Base-by-base conservation (phyloP, 768 basidiomycete genomes). In the Amanita inopinata region DNA sequence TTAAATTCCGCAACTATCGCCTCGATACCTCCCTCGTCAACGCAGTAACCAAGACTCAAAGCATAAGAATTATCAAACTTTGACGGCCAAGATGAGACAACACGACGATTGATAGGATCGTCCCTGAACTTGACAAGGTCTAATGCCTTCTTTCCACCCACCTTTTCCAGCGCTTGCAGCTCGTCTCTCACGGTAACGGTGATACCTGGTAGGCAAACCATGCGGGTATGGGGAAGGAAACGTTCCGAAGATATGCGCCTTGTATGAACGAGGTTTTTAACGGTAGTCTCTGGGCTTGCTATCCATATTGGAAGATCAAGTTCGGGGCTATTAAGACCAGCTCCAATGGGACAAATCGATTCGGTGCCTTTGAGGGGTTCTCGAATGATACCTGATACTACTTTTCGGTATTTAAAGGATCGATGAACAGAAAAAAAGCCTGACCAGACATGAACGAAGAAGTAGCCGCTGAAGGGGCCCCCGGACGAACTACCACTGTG, bases 141-240 rank as follows among this genome's bases (percentile, higher is more conserved):
- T 39, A 75, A 46, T 2, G 63, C 69, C 32, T 70, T 61, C 47
- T 62, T 54, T 1, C 78, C 78, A 2, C 67, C 76, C n/a, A 73
- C 67, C 36, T 64, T 60, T 41, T 66, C 62, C 20, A 81, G 60
- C 5, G 78, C 76, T 10, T 65, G 54, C 9, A 81, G 57, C 56
- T 74, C 75, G 33, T 76, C 70, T 25, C 69, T 65, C 1, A 78
- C 67, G 2, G 69, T 76, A 7, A 73, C 62, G 3, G 71, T 74
- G 56, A 80, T 74, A 0, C 79, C 79, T 1, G 79, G 79, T 2
- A 78, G 55, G 49, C 73, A 78, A 25, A 78, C 67, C 5, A 73
- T 71, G 40, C 78, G 66, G 0, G 67, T 71, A 56, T 74, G 69
- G 2, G 55, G 19, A 3, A 55, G 35, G 48, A 77, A 71, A 6